phyloP scores from a whole-genome alignment of 495 filamentous ascomycete species.

The Penicillium pulvis region DNA sequence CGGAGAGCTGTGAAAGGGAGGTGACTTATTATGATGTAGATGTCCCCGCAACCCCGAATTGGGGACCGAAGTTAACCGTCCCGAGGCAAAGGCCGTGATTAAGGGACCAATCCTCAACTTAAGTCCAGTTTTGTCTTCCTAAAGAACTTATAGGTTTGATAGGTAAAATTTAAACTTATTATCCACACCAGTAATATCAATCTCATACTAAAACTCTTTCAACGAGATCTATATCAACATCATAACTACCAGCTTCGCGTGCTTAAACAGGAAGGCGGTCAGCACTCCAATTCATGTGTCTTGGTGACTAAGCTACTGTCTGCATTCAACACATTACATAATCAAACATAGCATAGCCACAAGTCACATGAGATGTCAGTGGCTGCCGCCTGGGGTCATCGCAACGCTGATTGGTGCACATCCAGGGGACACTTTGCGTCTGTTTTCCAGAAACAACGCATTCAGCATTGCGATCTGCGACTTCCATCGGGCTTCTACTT shows the following conservation, averaged over 20 bases:
- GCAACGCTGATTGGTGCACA: conserved; percentile 25
- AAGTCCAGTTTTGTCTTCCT: too few species aligned
- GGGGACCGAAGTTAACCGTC: conserved; percentile 33
- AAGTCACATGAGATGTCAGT: conserved; percentile 20
- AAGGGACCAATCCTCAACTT: too few species aligned
- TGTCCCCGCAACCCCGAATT: conserved; percentile 30
- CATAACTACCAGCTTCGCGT: neutral
- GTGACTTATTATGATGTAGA: conserved; percentile 23
- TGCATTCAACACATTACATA: neutral
- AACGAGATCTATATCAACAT: neutral
- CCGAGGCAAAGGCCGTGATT: conserved; percentile 1
- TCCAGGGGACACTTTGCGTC: conserved; percentile 47
- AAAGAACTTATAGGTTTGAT: too few species aligned
- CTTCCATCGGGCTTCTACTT: conserved; percentile 16
- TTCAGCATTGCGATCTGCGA: conserved; percentile 31
- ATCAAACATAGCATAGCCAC: conserved; percentile 10
- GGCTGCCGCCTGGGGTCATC: conserved; percentile 13
- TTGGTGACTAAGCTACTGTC: neutral
- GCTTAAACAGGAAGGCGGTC: neutral
- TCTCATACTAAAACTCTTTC: neutral
- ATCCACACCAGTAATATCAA: too few species aligned
- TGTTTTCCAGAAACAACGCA: conserved; percentile 31
- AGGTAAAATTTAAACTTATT: too few species aligned
- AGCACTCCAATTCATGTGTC: neutral
- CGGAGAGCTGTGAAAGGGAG: conserved; percentile 4